phyloP scores from a whole-genome alignment of 2,329 filamentous ascomycete species.

The Curvularia eragrostidis region DNA sequence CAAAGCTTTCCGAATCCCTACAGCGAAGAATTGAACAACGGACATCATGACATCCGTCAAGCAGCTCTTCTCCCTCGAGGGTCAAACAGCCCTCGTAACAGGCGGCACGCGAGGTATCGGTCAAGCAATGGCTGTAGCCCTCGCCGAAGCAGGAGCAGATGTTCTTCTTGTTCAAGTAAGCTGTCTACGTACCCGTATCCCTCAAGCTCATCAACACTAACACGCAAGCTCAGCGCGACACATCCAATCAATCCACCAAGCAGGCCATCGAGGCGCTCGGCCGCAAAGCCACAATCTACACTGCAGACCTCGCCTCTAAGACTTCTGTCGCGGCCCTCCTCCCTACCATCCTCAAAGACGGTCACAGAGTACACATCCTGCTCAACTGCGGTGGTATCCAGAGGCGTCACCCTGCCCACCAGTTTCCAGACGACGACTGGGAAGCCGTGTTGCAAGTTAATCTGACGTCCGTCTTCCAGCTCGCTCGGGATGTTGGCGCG shows the following conservation, averaged over 20 bases:
- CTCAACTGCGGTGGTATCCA: constrained; percentile 90
- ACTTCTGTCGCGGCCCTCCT: constrained; percentile 66
- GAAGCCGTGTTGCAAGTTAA: constrained; percentile 86
- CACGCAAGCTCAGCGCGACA: constrained; percentile 57
- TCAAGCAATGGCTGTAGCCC: constrained; percentile 58
- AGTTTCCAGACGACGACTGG: constrained; percentile 80
- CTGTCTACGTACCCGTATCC: not conserved
- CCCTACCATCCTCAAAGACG: constrained; percentile 66
- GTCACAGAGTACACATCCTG: constrained; percentile 73
- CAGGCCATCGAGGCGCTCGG: constrained; percentile 68
- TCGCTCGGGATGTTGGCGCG: constrained; percentile 77
- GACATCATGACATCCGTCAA: constrained; percentile 40
- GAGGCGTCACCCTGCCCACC: constrained; percentile 74
- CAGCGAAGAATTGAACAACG: not conserved
- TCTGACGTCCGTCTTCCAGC: constrained; percentile 78
- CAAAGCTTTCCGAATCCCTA: constrained; percentile 15
- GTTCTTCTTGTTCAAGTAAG: constrained; percentile 58
- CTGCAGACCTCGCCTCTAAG: constrained; percentile 70
- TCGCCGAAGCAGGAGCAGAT: constrained; percentile 60
- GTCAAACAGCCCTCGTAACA: constrained; percentile 58
- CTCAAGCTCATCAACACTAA: constrained; percentile 9
- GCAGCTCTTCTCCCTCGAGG: constrained; percentile 58
- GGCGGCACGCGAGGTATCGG: constrained; percentile 60
- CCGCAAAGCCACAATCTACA: constrained; percentile 71
- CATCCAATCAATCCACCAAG: constrained; percentile 64